Base-by-base conservation (phyloP, 83 land plant genomes). In the Isoetes engelmannii region DNA sequence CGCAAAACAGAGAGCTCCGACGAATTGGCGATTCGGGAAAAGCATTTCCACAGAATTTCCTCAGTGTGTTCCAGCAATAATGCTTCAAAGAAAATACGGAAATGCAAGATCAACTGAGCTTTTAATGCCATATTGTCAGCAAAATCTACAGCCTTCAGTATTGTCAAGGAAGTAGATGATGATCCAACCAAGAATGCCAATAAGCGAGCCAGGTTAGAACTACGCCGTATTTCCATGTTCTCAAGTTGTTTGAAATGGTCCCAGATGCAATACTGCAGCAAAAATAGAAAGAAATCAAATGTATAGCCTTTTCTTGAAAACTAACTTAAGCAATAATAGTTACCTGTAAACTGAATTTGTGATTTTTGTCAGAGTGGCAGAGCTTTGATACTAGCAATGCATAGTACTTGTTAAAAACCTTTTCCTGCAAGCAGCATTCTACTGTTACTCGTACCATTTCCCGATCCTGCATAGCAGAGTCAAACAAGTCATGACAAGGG, bases 291-390 rank as follows among this genome's bases (percentile, higher is more conserved):
- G 5, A 5, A 7, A 20, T 4, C 6, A 45, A 12, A 6, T 10
- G 15, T 57, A 56, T 6, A 9, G 42, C 69, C 20, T 41, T 48
- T 7, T n/a, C 54, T 5, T 49, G 57, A 65, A 65, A 6, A 37
- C 1, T 7, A 7, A 63, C 18, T 7, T 46, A 20, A 13, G 12
- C 18, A 2, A 48, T 19, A 4, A 5, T 21, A 49, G 48, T 10
- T 63, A 90, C 99, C 99, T 94, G 99, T 45, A 92, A 75, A 4
- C 93, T 87, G 73, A 92, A 96, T 79, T 89, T 92, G 76, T 92
- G 95, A 59, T 92, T 92, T 75, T 96, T 96, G 70, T 92, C 94
- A 85, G 89, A 85, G 69, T 80, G 78, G 59, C 99, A 96, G 18
- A 96, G 76, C 72, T 87, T 96, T 41, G 85, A 77, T 8, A 88